Evolutionary conservation across 345 rosid species (phyloP).

Genomic region (Gossypium mustelinum): DNA sequence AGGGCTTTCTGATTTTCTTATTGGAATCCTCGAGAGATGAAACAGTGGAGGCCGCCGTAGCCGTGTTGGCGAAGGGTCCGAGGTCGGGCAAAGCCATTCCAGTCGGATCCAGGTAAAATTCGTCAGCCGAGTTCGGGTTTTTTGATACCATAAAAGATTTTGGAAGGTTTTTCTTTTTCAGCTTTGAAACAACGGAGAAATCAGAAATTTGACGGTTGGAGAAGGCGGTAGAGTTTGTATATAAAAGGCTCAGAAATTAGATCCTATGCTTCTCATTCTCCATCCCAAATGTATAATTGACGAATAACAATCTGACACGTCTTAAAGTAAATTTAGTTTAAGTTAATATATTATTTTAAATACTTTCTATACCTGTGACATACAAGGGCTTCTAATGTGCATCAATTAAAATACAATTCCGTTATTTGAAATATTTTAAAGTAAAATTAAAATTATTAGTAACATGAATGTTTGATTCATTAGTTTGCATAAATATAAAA

Average conservation of each 20-base stretch:
- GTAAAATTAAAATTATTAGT: no score
- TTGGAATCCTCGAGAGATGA: conserved; percentile 53
- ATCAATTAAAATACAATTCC: no score
- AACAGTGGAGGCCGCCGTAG: conserved; percentile 33
- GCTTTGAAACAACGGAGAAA: conserved; percentile 22
- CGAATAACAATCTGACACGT: conserved; percentile 32
- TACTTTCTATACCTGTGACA: no score
- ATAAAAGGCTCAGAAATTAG: not conserved
- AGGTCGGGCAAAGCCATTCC: conserved; percentile 64
- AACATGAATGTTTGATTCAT: no score
- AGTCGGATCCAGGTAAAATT: conserved; percentile 62
- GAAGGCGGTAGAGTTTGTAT: conserved; percentile 8
- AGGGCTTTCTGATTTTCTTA: conserved; percentile 80
- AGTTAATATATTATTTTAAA: not conserved
- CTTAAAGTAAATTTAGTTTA: not conserved
- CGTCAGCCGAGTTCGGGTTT: conserved; percentile 56
- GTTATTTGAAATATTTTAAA: no score
- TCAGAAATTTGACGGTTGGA: conserved; percentile 20
- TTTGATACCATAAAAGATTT: conserved; percentile 46
- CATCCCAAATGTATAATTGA: not conserved
- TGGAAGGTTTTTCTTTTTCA: not conserved
- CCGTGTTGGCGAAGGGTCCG: conserved; percentile 40
- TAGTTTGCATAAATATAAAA: no score
- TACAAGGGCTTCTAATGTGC: no score
- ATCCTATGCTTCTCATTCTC: conserved; percentile 12